Percentiles rank a stretch among this genome's conserved stretches.
phyloP scores from a whole-genome alignment of 2,329 filamentous ascomycete genomes.

The Pyrenochaeta sp. region DNA sequence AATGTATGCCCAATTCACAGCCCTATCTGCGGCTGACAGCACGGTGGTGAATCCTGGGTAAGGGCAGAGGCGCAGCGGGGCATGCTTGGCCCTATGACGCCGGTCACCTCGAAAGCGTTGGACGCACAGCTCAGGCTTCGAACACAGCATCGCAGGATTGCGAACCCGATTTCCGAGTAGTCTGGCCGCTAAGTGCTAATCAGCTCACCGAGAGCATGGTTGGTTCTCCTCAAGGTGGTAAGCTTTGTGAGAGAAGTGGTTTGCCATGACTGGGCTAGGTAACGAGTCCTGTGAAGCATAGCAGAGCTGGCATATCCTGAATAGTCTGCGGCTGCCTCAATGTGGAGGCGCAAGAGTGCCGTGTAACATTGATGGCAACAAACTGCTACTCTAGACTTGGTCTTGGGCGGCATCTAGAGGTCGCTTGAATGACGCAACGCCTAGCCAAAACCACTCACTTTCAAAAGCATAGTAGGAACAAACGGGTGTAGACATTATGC shows the following conservation, averaged over 20 bases:
- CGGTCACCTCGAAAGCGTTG: slow-evolving; percentile 1
- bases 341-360: slow-evolving; percentile 7
- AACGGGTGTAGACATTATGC: slow-evolving; percentile 7
- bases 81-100: slow-evolving; percentile 37
- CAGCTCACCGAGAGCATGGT: not conserved
- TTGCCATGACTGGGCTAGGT: not conserved
- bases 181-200: not conserved
- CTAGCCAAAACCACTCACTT: too few relatives aligned
- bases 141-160: slow-evolving; percentile 6
- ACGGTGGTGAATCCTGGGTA: not conserved
- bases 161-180: not conserved
- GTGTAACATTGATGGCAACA: not conserved
- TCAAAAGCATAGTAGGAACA: not conserved
- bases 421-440: too few relatives aligned
- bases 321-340: not conserved
- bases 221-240: too few relatives aligned
- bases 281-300: not conserved
- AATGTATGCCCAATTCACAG: slow-evolving; percentile 36
- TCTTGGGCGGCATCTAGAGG: too few relatives aligned
- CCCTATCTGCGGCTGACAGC: slow-evolving; percentile 35
- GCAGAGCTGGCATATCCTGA: not conserved
- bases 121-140: slow-evolving; percentile 2
- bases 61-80: slow-evolving; percentile 24
- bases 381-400: not conserved
- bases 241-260: not conserved